These are phyloP conservation scores for Blepharisma stoltei DNA, from an alignment of 73 alveolate species.

Conservation along the genomic window DNA sequence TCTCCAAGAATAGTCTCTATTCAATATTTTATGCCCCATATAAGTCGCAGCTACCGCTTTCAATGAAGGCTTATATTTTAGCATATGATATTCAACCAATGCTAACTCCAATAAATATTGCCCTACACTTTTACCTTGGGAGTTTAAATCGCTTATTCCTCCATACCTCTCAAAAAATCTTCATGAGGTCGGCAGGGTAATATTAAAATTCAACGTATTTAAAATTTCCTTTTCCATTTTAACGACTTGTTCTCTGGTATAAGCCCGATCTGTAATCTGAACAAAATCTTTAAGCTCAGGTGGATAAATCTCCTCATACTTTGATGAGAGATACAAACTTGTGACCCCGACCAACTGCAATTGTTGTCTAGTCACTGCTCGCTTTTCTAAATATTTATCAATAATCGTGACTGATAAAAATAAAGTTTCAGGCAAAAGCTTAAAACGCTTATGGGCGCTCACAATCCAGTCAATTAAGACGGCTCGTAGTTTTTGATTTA, in stretches of 20 bases:
- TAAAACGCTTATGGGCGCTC: slow-evolving; percentile 85
- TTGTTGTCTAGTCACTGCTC: slow-evolving; percentile 49
- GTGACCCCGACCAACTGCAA: slow-evolving; percentile 76
- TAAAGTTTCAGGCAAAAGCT: slow-evolving; percentile 90
- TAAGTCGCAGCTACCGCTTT: slow-evolving; percentile 63
- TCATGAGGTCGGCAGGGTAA: slow-evolving; percentile 61
- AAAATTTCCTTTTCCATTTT: slow-evolving; percentile 62
- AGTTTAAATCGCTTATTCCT: slow-evolving; percentile 13
- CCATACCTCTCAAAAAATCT: slow-evolving; percentile 53
- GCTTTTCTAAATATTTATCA: slow-evolving; percentile 78
- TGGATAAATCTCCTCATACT: slow-evolving; percentile 85
- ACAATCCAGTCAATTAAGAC: slow-evolving; percentile 86
- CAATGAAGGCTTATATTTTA: slow-evolving; percentile 47
- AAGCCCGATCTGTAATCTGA: slow-evolving; percentile 62
- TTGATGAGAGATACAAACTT: slow-evolving; percentile 71
- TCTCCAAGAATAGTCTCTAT: neutral
- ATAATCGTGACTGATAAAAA: slow-evolving; percentile 74
- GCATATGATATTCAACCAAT: slow-evolving; percentile 63
- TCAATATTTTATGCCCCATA: slow-evolving; percentile 33
- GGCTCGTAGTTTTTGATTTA: slow-evolving; percentile 60
- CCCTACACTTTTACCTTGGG: slow-evolving; percentile 32
- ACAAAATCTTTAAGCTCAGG: slow-evolving; percentile 78
- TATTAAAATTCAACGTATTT: slow-evolving; percentile 54
- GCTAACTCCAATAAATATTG: slow-evolving; percentile 81
- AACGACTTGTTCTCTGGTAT: slow-evolving; percentile 64